Evolutionary conservation across 176 grass and related monocot species (phyloP), one percentile per base, ranked within the genome.

Genomic region (Thinopyrum elongatum): DNA sequence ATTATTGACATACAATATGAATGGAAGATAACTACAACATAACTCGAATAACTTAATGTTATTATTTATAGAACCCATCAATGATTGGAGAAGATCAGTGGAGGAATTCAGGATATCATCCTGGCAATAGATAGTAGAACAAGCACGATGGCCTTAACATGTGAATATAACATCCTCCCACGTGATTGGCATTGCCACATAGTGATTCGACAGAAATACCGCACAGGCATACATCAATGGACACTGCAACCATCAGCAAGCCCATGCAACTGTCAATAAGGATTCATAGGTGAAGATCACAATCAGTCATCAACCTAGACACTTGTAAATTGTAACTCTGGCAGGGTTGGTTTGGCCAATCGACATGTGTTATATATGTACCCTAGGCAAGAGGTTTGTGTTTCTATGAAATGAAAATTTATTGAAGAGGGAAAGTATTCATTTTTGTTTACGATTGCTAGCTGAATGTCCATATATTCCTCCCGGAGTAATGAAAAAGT

Each of bases 231-330:
- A 34, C 34, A 22, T 77, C 21, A 79, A 79, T 26, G 76, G 22
- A 79, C n/a, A 60, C 57, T 15, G n/a, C 55, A 79, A 62, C 13
- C 57, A 61, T 62, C 33, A 79, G 76, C 76, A 38, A 62, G 76
- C 57, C 61, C 76, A 62, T 25, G 14, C 76, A 79, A 61, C 22
- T 79, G 6, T 27, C 57, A 79, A 62, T 79, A 33, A 62, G 33
- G 76, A 79, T 39, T 79, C 30, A 79, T 26, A n/a, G 6, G 76
- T 79, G 13, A 62, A 61, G 14, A 62, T n/a, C 55, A 61, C 76
- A 22, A 79, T 39, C 76, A 39, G 55, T 25, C 22, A 79, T 62
- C 76, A 62, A 23, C 6, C 3, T 14, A 36, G 55, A 79, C 57
- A 61, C 33, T 39, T 61, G 31, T 38, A 78, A 79, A 33, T 38